phyloP scores from a whole-genome alignment of 352 stramenopile species.

The Globisporangium uncinulatum region DNA sequence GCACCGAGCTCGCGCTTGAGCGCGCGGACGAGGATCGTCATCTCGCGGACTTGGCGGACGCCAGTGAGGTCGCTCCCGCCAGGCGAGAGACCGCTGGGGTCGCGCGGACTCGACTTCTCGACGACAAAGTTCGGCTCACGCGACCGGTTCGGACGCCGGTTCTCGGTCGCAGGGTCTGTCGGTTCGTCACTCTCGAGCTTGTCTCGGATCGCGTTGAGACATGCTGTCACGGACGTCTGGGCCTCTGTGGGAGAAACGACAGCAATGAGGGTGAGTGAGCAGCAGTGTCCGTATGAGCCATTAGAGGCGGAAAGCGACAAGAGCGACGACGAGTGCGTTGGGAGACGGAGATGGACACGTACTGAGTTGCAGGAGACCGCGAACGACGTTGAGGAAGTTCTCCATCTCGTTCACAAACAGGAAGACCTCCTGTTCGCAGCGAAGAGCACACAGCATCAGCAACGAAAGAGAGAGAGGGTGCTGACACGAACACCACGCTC shows the following conservation, averaged over 20 bases:
- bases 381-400: conserved; percentile 68
- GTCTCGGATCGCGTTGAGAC: conserved; percentile 45
- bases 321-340: neutral
- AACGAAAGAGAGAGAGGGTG: neutral
- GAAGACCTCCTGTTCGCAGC: conserved; percentile 58
- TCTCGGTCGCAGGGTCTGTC: neutral
- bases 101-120: conserved; percentile 17
- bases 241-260: conserved; percentile 20
- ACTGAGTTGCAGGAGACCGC: conserved; percentile 62
- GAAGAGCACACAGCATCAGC: neutral
- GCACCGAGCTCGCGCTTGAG: conserved; percentile 77
- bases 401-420: conserved; percentile 85
- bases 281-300: neutral
- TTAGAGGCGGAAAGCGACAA: too few relatives aligned
- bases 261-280: neutral
- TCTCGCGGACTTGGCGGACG: conserved; percentile 66
- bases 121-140: conserved; percentile 58
- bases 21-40: conserved; percentile 61
- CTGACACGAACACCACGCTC: too few relatives aligned
- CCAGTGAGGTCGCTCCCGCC: conserved; percentile 34
- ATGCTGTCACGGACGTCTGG: conserved; percentile 36
- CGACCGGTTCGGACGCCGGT: conserved; percentile 2
- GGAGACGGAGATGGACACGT: conserved; percentile 2
- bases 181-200: conserved; percentile 18
- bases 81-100: neutral